These are phyloP conservation scores for Phytophthora fragariaefolia DNA, from an alignment of 352 stramenopile species.

Conservation along the genomic window DNA sequence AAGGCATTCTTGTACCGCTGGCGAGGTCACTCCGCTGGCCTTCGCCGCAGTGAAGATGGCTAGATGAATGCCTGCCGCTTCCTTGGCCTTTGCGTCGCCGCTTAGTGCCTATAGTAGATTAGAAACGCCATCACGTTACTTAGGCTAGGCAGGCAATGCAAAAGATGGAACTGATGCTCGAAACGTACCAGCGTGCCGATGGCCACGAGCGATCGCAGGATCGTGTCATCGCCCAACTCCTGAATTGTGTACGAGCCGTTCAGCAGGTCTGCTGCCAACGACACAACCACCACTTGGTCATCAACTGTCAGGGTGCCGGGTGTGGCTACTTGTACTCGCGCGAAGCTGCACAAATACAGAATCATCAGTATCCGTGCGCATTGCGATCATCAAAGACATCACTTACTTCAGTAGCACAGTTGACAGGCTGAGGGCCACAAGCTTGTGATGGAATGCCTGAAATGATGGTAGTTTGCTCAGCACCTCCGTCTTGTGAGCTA, in stretches of 20 bases:
- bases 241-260: conserved; percentile 58
- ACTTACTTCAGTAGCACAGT: conserved; percentile 81
- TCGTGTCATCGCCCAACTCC: conserved; percentile 79
- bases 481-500: conserved; percentile 64
- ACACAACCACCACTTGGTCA: conserved; percentile 58
- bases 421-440: conserved; percentile 68
- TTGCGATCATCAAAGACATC: not conserved
- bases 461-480: conserved; percentile 55
- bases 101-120: conserved; percentile 43
- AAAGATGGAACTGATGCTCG: conserved; percentile 1
- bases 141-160: not conserved
- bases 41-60: conserved; percentile 66
- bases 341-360: conserved; percentile 42
- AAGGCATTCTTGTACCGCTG: conserved; percentile 60
- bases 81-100: conserved; percentile 49
- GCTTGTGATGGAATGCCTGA: conserved; percentile 63
- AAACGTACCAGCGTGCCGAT: conserved; percentile 73
- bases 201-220: conserved; percentile 69
- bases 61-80: conserved; percentile 55
- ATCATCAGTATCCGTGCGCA: conserved; percentile 7
- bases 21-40: conserved; percentile 44
- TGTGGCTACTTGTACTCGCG: conserved; percentile 42
- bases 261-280: conserved; percentile 56
- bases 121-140: not conserved
- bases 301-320: conserved; percentile 47